Base-by-base conservation (phyloP, 176 grass and related monocot genomes). In the Cenchrus americanus region DNA sequence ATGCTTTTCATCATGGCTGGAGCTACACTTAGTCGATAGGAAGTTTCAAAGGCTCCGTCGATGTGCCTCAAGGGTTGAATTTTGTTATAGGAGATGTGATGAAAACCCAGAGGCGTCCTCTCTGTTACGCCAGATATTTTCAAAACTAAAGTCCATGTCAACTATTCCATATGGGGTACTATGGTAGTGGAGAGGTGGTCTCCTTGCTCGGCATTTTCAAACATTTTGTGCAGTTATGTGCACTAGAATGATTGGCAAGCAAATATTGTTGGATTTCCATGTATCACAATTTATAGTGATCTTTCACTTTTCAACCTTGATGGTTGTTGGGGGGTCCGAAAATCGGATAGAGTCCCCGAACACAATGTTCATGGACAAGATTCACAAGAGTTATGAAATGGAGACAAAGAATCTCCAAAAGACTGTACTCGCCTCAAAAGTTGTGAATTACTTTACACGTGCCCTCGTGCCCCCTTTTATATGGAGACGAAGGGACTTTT, bases 1-100 rank as follows among this genome's bases (percentile, higher is more conserved):
- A 92, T 99, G 96, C 81, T 99, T 60, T 91, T 99, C 88, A 92
- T 99, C 49, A 94, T 99, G 96, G 87, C 85, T 51, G 96, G 96
- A 60, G 93, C 88, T 37, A 99, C 93, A 5, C 91, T 95, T 65
- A n/a, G n/a, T n/a, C 93, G 10, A 91, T 91, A 5, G 93, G 96
- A 62, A 98, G 91, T 62, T 98, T 95, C 69, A 86, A 88, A 83
- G 96, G 96, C 24, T 90, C 93, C 0, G 92, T 99, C 6, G 94
- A 90, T 76, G 96, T 99, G 10, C 91, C 96, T 19, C 93, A 99
- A 71, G 96, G 96, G 5, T 78, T 99, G 52, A 99, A 99, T 81
- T 99, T 99, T 59, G 85, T 99, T 5, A 74, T 99, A 30, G 91
- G 96, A 50, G 96, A 99, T 90, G 87, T 96, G 12, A 92, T 96